Percentiles rank a stretch among this genome's conserved stretches.
These are phyloP conservation scores for Russula emetica DNA, from an alignment of 768 basidiomycete genomes.

Conservation along the genomic window DNA sequence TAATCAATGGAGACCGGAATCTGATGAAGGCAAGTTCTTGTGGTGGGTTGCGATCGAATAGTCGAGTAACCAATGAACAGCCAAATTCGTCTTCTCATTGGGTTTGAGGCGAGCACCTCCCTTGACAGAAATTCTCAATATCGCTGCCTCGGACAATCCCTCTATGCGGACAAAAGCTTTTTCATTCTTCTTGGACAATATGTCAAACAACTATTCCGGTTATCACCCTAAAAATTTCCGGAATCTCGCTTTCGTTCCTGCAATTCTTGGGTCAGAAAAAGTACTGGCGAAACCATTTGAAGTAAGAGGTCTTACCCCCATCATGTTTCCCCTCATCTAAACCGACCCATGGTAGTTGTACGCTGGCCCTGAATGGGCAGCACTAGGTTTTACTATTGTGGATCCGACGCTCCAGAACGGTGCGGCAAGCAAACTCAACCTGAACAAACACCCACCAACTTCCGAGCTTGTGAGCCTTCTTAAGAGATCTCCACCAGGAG, in stretches of 20 bases:
- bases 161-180: conserved; percentile 44
- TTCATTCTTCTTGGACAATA: too few species aligned
- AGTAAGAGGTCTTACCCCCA: conserved; percentile 39
- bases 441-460: conserved; percentile 66
- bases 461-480: conserved; percentile 55
- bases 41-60: not conserved
- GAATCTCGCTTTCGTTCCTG: too few species aligned
- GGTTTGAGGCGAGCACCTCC: conserved; percentile 69
- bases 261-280: conserved; percentile 47
- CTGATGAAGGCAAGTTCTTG: conserved; percentile 70
- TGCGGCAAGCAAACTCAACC: conserved; percentile 59
- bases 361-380: conserved; percentile 59
- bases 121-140: conserved; percentile 55
- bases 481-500: conserved; percentile 52
- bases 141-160: conserved; percentile 58
- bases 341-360: conserved; percentile 55
- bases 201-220: too few species aligned
- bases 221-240: too few species aligned
- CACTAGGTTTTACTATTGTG: too few species aligned
- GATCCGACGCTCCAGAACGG: too few species aligned
- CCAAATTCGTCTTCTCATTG: conserved; percentile 71
- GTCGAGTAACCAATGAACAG: conserved; percentile 38
- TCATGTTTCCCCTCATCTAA: not conserved
- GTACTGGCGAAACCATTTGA: conserved; percentile 62
- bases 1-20: conserved; percentile 64